phyloP scores from a whole-genome alignment of 179 eudicot genomes.

The Silene noctiflora region DNA sequence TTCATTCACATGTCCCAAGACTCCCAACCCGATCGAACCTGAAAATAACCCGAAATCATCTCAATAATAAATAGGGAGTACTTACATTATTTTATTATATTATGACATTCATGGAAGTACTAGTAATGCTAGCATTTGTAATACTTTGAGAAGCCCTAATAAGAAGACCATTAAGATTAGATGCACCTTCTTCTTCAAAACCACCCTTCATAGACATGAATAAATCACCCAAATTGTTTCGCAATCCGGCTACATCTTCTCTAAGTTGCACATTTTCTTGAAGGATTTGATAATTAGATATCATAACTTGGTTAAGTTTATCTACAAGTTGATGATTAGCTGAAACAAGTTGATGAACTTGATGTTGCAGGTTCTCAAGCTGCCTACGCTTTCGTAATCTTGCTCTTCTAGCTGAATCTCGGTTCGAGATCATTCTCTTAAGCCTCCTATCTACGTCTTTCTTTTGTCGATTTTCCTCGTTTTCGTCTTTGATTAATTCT shows the following conservation, averaged over 20 bases:
- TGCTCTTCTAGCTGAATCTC: constrained; percentile 33
- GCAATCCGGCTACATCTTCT: constrained; percentile 20
- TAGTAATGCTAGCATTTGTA: not conserved
- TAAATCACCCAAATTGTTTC: constrained; percentile 22
- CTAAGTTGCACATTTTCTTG: constrained; percentile 34
- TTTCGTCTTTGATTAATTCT: constrained; percentile 15
- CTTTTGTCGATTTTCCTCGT: constrained; percentile 18
- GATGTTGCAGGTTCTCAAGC: constrained; percentile 30
- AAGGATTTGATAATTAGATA: constrained; percentile 26
- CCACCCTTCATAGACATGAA: constrained; percentile 29
- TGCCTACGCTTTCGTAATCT: constrained; percentile 33
- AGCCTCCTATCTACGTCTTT: constrained; percentile 25
- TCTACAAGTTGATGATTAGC: constrained; percentile 32
- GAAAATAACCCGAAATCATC: no score
- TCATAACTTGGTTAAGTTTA: constrained; percentile 33
- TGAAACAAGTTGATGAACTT: constrained; percentile 27
- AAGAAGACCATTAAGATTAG: not conserved
- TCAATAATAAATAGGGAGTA: no score
- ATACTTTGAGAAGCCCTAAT: constrained; percentile 20
- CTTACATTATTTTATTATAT: constrained; percentile 14
- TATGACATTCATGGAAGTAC: constrained; percentile 21
- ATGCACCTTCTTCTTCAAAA: constrained; percentile 15
- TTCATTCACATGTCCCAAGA: no score
- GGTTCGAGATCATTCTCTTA: constrained; percentile 35
- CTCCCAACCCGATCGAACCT: no score